Evolutionary conservation across 2,329 filamentous ascomycete genomes (phyloP).

Genomic region (Diaporthe citrichinensis): DNA sequence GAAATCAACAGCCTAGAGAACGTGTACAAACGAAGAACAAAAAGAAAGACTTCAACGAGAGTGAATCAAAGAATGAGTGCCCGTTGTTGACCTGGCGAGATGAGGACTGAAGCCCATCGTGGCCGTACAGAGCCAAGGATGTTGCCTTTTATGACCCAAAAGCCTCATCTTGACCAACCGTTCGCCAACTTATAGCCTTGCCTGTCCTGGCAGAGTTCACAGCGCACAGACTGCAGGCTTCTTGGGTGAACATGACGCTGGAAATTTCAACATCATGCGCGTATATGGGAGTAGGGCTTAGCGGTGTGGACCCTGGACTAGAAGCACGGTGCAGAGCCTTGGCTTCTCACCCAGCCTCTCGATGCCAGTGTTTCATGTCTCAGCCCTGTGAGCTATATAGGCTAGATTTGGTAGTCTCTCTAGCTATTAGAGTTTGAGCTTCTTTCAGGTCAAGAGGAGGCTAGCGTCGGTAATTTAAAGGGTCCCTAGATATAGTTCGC

Average conservation of each 20-base stretch:
- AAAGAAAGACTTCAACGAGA: not conserved
- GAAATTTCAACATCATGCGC: constrained; percentile 6
- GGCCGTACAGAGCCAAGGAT: not conserved
- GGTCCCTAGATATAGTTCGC: not conserved
- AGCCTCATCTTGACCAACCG: not conserved
- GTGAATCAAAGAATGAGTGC: not conserved
- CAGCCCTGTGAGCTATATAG: not conserved
- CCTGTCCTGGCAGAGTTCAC: not conserved
- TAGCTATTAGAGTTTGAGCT: not conserved
- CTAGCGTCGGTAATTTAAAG: not conserved
- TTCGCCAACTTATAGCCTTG: not conserved
- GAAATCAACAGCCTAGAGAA: not conserved
- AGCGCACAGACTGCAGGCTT: not conserved
- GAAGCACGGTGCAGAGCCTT: not conserved
- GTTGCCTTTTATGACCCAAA: not conserved
- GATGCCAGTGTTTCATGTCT: not conserved
- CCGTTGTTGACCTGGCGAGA: not conserved
- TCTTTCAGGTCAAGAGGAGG: not conserved
- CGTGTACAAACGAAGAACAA: not conserved
- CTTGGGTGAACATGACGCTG: not conserved
- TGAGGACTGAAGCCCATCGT: not conserved
- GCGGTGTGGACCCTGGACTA: not conserved
- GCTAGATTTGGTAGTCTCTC: not conserved
- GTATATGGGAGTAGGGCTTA: not conserved
- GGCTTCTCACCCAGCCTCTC: not conserved